A percentile compares a stretch with the other conserved stretches of the same genome.
phyloP scores from a whole-genome alignment of 1,139 yeast species.

The Protomyces gravidus region DNA sequence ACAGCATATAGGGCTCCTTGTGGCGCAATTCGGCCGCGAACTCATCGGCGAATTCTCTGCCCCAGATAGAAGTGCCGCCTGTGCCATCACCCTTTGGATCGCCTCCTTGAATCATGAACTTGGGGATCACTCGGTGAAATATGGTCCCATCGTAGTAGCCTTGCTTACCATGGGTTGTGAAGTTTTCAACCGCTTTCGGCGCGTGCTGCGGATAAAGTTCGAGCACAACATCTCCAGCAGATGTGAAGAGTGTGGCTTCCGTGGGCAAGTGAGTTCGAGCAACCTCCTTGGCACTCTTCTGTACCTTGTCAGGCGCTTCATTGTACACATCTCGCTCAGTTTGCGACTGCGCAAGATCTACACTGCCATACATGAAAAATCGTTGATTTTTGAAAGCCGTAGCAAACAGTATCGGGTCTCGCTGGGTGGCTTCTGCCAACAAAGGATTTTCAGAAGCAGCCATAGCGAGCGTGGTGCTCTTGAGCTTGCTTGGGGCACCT shows the following conservation, averaged over 20 bases:
- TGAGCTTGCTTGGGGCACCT: conserved; percentile 38
- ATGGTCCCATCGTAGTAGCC: conserved; percentile 46
- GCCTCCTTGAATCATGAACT: conserved; percentile 54
- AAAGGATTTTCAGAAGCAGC: conserved; percentile 45
- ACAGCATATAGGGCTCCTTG: conserved; percentile 46
- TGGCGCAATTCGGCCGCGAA: conserved; percentile 44
- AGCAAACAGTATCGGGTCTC: conserved; percentile 44
- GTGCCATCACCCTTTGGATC: conserved; percentile 53
- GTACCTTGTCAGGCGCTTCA: conserved; percentile 33
- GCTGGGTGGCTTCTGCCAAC: conserved; percentile 40
- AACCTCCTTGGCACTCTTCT: conserved; percentile 3
- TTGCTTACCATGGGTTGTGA: conserved; percentile 42
- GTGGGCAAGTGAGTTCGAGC: background rate
- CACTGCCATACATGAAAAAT: conserved; percentile 42
- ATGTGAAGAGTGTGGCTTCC: conserved; percentile 45
- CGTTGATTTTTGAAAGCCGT: conserved; percentile 40
- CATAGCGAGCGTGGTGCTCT: conserved; percentile 41
- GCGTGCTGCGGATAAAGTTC: conserved; percentile 43
- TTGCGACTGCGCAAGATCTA: conserved; percentile 31
- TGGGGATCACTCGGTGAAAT: conserved; percentile 50
- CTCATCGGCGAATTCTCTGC: conserved; percentile 47
- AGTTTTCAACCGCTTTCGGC: conserved; percentile 49
- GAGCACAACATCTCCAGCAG: conserved; percentile 48
- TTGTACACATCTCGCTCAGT: conserved; percentile 37
- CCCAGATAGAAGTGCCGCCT: conserved; percentile 49